Base-by-base conservation (phyloP, 441 rosid genomes). In the Adansonia madagascariensis region DNA sequence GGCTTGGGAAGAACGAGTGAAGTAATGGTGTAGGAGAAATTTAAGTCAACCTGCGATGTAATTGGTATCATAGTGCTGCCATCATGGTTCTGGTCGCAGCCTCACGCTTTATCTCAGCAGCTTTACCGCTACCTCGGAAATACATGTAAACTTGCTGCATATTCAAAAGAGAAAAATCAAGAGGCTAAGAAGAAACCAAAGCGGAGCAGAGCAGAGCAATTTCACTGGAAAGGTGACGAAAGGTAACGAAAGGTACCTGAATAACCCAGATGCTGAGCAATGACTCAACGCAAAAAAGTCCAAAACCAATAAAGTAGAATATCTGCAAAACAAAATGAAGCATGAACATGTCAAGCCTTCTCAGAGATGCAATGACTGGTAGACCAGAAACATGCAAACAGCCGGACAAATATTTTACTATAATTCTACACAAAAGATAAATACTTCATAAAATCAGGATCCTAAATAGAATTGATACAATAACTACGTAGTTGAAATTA, bases 111-210 rank as follows among this genome's bases (percentile, higher is more conserved):
- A 94, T 86, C 88, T 91, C 89, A 69, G 95, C 95, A 47, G 97
- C 98, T 87, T 94, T 94, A 67, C 98, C 98, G 75, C 95, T 91
- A 75, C 97, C 95, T 79, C 98, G 88, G 89, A 97, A 97, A 78
- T 97, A 97, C 91, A 93, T 93, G 87, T 94, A 97, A 67, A 94
- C 92, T 93, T 94, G 97, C 98, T 94, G 98, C 83, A 85, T 57
- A 75, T 55, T 78, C 17, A 24, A 52, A 76, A 17, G 53, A 63
- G 8, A 46, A 80, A 81, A 75, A 27, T 39, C 18, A 5, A 14
- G 5, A 49, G 12, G 15, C 18, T 6, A 22, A 70, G 50, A 39
- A 35, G 50, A 27, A 24, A 56, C n/a, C 12, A 49, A 70, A 39
- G 65, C n/a, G 39, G 11, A 64, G 14, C 5, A 27, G 35, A 22